A percentile compares a stretch with the other conserved stretches of the same genome.
Evolutionary conservation across 1,284 basidiomycete genomes (phyloP).

Genomic region (Violaceomyces palustris): DNA sequence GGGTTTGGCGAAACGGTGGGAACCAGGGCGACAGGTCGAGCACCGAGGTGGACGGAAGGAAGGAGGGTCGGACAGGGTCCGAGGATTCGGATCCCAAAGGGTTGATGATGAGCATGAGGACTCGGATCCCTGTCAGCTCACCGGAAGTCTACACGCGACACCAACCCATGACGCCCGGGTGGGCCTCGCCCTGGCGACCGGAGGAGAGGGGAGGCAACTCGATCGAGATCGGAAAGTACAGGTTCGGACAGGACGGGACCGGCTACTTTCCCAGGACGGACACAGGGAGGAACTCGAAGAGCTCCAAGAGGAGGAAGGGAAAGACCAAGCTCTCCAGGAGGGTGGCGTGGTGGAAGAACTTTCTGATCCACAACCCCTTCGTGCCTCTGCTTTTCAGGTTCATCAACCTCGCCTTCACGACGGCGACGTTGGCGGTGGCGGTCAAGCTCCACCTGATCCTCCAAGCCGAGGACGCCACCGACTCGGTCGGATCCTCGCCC

Average conservation of each 20-base stretch:
- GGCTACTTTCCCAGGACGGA: slow-evolving; percentile 39
- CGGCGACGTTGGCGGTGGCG: slow-evolving; percentile 72
- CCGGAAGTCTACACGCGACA: slow-evolving; percentile 36
- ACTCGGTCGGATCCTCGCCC: slow-evolving; percentile 73
- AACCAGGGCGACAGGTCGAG: too few species aligned
- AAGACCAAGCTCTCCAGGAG: too few species aligned
- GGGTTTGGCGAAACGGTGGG: too few species aligned
- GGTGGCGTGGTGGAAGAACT: slow-evolving; percentile 33
- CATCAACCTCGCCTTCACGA: slow-evolving; percentile 75
- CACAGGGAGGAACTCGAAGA: slow-evolving; percentile 14
- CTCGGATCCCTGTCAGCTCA: too few species aligned
- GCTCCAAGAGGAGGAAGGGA: slow-evolving; percentile 10
- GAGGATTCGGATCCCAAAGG: too few species aligned
- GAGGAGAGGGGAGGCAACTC: slow-evolving; percentile 25
- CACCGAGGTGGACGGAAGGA: too few species aligned
- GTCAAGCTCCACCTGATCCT: slow-evolving; percentile 68
- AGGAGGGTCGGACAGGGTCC: too few species aligned
- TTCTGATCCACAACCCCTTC: slow-evolving; percentile 51
- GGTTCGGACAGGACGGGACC: slow-evolving; percentile 9
- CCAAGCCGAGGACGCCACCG: slow-evolving; percentile 58
- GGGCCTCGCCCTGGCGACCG: slow-evolving; percentile 45
- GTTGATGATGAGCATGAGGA: too few species aligned
- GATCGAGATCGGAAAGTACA: slow-evolving; percentile 12
- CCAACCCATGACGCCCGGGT: slow-evolving; percentile 44
- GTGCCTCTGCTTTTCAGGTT: slow-evolving; percentile 69